A percentile compares a stretch with the other conserved stretches of the same genome.
phyloP scores from a whole-genome alignment of 2,329 filamentous ascomycete species.

The Fusarium coicis region DNA sequence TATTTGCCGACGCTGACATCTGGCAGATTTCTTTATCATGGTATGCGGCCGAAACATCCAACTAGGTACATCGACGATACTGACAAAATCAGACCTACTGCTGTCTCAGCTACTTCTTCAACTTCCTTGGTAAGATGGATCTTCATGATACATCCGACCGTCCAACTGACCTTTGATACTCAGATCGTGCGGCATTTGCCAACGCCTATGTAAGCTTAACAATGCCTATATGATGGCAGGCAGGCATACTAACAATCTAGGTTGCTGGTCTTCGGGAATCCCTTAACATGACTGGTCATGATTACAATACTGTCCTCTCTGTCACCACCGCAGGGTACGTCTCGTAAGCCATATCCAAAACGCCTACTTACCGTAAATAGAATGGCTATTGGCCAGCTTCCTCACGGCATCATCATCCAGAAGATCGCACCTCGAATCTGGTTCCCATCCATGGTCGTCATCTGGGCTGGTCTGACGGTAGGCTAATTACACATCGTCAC shows the following conservation, averaged over 20 bases:
- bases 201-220: slow-evolving; percentile 53
- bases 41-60: neutral
- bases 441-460: slow-evolving; percentile 67
- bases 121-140: slow-evolving; percentile 49
- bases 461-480: slow-evolving; percentile 71
- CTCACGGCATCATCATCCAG: slow-evolving; percentile 67
- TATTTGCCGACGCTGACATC: neutral
- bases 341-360: accelerated
- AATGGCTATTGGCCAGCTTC: slow-evolving; percentile 64
- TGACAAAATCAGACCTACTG: slow-evolving; percentile 45
- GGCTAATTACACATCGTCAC: accelerated
- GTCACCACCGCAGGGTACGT: slow-evolving; percentile 45
- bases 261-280: slow-evolving; percentile 58
- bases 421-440: slow-evolving; percentile 68
- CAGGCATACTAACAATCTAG: neutral
- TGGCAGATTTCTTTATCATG: slow-evolving; percentile 48
- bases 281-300: slow-evolving; percentile 55
- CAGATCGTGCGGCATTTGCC: slow-evolving; percentile 41
- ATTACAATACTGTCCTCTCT: slow-evolving; percentile 46
- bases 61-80: accelerated
- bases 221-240: accelerated
- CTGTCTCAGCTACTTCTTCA: slow-evolving; percentile 51
- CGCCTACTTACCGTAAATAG: slow-evolving; percentile 5
- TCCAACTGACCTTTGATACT: neutral
- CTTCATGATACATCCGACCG: accelerated